Evolutionary conservation across 2,329 filamentous ascomycete genomes (phyloP), one percentile per base, ranked within the genome.

Genomic region (Penicillium palitans): DNA sequence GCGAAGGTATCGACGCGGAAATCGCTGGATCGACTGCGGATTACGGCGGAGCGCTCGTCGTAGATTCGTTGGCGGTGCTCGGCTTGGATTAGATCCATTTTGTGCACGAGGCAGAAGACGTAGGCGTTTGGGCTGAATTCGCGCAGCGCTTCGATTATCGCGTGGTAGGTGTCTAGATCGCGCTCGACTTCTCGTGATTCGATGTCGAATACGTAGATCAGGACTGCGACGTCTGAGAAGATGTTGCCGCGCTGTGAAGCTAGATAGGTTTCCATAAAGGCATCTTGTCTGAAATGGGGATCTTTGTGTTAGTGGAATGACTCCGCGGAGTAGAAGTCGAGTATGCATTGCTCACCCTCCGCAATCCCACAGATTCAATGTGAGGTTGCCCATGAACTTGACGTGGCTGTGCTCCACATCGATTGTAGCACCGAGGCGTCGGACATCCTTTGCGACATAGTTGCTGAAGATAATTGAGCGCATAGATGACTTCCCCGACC

Each of bases 151-250:
- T 88, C 86, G 67, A 98, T 91, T 73, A 98, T 95, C 65, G 90
- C 89, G 52, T 89, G 87, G 80, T 98, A 99, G 58, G 92, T 96
- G 57, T 93, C 87, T 52, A 98, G 86, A 74, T 99, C 95, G 68
- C 91, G 89, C 62, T 95, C 90, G 68, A 96, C 91, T 75, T 98
- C 95, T 72, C 92, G 89, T 19, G 91, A 96, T 75, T 98, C 95
- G 66, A 98, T 96, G 74, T 99, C 95, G 78, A 99, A 99, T 75
- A 99, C 95, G 80, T 99, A 99, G 76, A 99, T 98, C 58, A 99
- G 85, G 52, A 98, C 95, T 51, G 93, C 93, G 61, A 97, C 95
- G 74, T 95, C 93, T 71, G 89, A 91, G 80, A 99, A 99, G 76
- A 99, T 93, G 78, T 98, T 95, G 56, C 91, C 88, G 60, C 95